Evolutionary conservation across 1,284 basidiomycete species (phyloP).

Genomic region (Malassezia caprae): DNA sequence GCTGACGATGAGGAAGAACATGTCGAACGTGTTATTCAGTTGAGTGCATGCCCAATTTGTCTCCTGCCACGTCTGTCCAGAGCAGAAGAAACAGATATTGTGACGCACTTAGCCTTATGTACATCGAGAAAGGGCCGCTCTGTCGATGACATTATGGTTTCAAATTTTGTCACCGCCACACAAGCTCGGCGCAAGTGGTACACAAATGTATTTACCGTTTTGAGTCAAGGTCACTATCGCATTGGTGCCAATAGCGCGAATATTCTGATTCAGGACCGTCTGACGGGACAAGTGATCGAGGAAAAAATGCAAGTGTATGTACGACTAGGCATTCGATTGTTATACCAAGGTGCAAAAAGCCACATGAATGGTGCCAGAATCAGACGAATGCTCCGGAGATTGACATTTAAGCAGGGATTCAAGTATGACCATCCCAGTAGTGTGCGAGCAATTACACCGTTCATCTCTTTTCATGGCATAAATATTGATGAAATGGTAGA

Average conservation of each 20-base stretch:
- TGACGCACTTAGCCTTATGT: slow-evolving; percentile 78
- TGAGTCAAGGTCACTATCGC: slow-evolving; percentile 65
- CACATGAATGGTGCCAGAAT: slow-evolving; percentile 83
- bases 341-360: slow-evolving; percentile 82
- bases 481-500: slow-evolving; percentile 71
- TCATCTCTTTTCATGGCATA: slow-evolving; percentile 82
- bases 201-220: slow-evolving; percentile 72
- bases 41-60: slow-evolving; percentile 86
- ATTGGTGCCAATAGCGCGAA: slow-evolving; percentile 87
- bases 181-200: slow-evolving; percentile 97
- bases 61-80: slow-evolving; percentile 72
- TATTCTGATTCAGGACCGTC: slow-evolving; percentile 58
- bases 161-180: slow-evolving; percentile 87
- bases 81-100: slow-evolving; percentile 82
- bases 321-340: slow-evolving; percentile 73
- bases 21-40: slow-evolving; percentile 77
- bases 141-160: slow-evolving; percentile 61
- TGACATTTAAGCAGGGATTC: slow-evolving; percentile 85
- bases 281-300: slow-evolving; percentile 83
- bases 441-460: slow-evolving; percentile 68
- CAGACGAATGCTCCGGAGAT: slow-evolving; percentile 67
- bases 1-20: neutral
- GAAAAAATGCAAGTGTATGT: slow-evolving; percentile 98
- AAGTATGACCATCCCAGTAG: slow-evolving; percentile 84
- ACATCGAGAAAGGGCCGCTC: slow-evolving; percentile 79